Base-by-base conservation (phyloP, 192 early-diverging fungal genomes). In the Dimargaris xerosporica region DNA sequence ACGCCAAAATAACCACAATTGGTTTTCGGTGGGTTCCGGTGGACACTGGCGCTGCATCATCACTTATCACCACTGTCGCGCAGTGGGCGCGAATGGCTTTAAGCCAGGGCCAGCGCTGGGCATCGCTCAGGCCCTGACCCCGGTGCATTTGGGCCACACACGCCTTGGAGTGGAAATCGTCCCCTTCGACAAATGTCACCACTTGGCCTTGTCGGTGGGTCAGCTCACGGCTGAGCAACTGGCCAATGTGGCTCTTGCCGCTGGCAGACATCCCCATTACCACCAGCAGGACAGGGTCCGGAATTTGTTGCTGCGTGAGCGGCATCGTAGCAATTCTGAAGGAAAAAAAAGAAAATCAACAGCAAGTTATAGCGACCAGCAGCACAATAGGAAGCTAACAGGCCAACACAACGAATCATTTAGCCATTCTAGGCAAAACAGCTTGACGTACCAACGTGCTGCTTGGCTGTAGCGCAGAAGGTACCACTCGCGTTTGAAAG, bases 51-150 rank as follows among this genome's bases (percentile, higher is more conserved):
- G 41, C 44, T 34, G 15, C 31, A 30, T 39, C 28, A 30, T 34
- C 60, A 41, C 59, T 42, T 45, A 61, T 63, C 10, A 12, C 39
- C 19, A 44, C 7, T 59, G 61, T 34, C 11, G 68, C 52, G 46
- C 80, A 67, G 25, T 54, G 60, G 19, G 65, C 65, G 48, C 80
- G 77, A 47, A 87, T 76, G 0, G 52, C 56, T 39, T 29, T 34
- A 39, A 87, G 72, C 84, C 86, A 88, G 0, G 82, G 80, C 69
- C 72, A 74, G 42, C 86, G 78, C 70, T 88, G 82, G 46, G 79
- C 79, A 59, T 88, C 86, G 0, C 61, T 62, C 31, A 88, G 68
- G 2, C 83, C 71, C 25, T 74, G 11, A 51, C 84, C 86, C 34
- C 58, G 51, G 12, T 77, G 63, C 86, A 88, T 88, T 62, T 84